Evolutionary conservation across 768 basidiomycete species (phyloP).

Genomic region (Baorangia bicolor): DNA sequence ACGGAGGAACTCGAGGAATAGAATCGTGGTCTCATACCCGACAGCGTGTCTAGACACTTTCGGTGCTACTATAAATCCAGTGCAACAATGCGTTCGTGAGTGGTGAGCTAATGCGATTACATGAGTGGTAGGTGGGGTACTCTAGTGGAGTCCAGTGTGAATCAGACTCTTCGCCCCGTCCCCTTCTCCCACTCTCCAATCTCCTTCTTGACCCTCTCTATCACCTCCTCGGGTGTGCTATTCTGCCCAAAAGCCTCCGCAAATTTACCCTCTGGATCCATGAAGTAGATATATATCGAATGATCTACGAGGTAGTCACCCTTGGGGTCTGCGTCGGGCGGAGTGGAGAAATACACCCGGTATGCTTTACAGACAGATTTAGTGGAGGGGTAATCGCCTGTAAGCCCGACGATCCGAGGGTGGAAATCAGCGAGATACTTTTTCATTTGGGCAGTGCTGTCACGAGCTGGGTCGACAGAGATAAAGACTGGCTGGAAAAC

Average conservation of each 20-base stretch:
- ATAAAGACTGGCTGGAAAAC: constrained; percentile 91
- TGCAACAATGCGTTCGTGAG: constrained; percentile 8
- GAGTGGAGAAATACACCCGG: constrained; percentile 98
- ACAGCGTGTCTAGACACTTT: constrained; percentile 11
- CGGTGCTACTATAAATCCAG: neutral
- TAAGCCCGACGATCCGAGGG: constrained; percentile 83
- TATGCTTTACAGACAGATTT: constrained; percentile 93
- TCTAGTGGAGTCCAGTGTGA: neutral
- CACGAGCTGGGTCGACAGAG: constrained; percentile 94
- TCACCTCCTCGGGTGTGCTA: constrained; percentile 65
- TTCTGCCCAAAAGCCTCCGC: constrained; percentile 96
- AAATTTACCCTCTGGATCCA: constrained; percentile 93
- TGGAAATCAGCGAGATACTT: constrained; percentile 85
- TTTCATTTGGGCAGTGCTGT: constrained; percentile 59
- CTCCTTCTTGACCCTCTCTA: constrained; percentile 57
- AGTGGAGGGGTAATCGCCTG: constrained; percentile 79
- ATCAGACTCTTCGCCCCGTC: constrained; percentile 33
- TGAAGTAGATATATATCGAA: constrained; percentile 96
- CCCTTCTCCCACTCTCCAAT: constrained; percentile 41
- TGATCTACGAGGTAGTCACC: constrained; percentile 98
- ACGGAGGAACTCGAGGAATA: constrained; percentile 39
- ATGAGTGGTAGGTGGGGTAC: constrained; percentile 8
- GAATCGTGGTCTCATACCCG: constrained; percentile 19
- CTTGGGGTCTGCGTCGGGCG: constrained; percentile 77
- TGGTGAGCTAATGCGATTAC: constrained; percentile 16